Conservation (phyloP, 768 basidiomycete species). For the Termitomyces eurrhizus region DNA sequence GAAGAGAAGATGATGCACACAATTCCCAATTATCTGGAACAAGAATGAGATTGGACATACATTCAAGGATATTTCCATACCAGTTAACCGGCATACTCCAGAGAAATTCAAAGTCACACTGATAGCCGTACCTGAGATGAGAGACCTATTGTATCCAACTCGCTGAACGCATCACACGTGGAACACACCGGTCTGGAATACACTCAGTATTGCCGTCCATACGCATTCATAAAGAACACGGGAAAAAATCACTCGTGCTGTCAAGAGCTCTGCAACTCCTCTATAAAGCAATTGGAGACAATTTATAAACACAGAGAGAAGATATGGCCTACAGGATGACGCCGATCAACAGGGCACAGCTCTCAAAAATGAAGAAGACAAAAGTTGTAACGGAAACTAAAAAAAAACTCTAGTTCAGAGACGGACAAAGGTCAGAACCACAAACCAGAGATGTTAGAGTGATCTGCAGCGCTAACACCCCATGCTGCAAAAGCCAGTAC, state of each 20-base stretch:
- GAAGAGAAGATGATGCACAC: slow-evolving; percentile 45
- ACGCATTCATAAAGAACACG: slow-evolving; percentile 48
- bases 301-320: not conserved
- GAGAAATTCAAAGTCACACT: slow-evolving; percentile 42
- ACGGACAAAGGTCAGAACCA: not conserved
- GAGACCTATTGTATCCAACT: not conserved
- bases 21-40: slow-evolving; percentile 35
- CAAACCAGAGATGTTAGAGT: slow-evolving; percentile 32
- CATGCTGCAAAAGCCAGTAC: slow-evolving; percentile 54
- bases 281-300: slow-evolving; percentile 9
- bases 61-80: slow-evolving; percentile 24
- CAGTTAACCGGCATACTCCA: slow-evolving; percentile 21
- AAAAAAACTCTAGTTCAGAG: not conserved
- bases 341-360: slow-evolving; percentile 33
- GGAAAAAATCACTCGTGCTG: slow-evolving; percentile 33
- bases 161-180: not conserved
- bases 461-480: slow-evolving; percentile 42
- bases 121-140: slow-evolving; percentile 42
- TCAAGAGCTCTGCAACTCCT: slow-evolving; percentile 33
- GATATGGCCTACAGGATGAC: slow-evolving; percentile 28
- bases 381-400: slow-evolving; percentile 42
- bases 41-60: slow-evolving; percentile 1
- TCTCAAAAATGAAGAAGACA: slow-evolving; percentile 45
- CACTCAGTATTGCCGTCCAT: slow-evolving; percentile 49
- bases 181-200: slow-evolving; percentile 47